A percentile compares a stretch with the other conserved stretches of the same genome.
These are phyloP conservation scores for Toxoplasma gondii DNA, from an alignment of 169 alveolate species.

Conservation along the genomic window DNA sequence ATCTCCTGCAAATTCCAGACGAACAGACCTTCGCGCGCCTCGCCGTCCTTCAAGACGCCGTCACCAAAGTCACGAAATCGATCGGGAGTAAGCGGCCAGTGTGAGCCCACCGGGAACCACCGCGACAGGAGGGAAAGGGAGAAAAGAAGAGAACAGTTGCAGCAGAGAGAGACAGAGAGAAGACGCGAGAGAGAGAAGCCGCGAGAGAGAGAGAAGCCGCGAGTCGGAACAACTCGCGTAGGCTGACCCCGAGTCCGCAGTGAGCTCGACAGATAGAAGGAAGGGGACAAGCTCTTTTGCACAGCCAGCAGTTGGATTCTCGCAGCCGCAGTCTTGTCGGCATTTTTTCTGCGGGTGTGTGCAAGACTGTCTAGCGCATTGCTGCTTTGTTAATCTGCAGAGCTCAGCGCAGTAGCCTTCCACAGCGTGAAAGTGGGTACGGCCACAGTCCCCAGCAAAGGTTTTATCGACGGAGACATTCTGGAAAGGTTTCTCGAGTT, in stretches of 20 bases:
- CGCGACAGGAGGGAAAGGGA: not conserved
- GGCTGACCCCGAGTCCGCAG: too few species aligned
- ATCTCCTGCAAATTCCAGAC: not conserved
- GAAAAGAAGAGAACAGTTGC: not conserved
- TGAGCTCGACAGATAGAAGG: not conserved
- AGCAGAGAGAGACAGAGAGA: not conserved
- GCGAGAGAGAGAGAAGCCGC: not conserved
- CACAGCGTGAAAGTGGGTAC: constrained; percentile 25
- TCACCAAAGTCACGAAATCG: not conserved
- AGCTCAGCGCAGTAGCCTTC: not conserved
- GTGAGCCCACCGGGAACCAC: not conserved
- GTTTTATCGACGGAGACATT: constrained; percentile 49
- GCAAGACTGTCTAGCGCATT: too few species aligned
- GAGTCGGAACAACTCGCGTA: too few species aligned
- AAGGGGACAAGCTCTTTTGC: not conserved
- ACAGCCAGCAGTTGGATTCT: too few species aligned
- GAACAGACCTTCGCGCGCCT: constrained; percentile 12
- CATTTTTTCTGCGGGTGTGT: too few species aligned
- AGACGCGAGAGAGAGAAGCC: not conserved
- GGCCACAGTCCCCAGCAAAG: constrained; percentile 10
- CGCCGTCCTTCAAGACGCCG: constrained; percentile 49
- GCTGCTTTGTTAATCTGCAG: not conserved
- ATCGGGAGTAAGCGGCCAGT: constrained; percentile 11
- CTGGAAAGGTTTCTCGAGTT: constrained; percentile 42
- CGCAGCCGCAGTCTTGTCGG: too few species aligned